Base-by-base conservation (phyloP, 352 stramenopile species). In the Phytophthora colocasiae region DNA sequence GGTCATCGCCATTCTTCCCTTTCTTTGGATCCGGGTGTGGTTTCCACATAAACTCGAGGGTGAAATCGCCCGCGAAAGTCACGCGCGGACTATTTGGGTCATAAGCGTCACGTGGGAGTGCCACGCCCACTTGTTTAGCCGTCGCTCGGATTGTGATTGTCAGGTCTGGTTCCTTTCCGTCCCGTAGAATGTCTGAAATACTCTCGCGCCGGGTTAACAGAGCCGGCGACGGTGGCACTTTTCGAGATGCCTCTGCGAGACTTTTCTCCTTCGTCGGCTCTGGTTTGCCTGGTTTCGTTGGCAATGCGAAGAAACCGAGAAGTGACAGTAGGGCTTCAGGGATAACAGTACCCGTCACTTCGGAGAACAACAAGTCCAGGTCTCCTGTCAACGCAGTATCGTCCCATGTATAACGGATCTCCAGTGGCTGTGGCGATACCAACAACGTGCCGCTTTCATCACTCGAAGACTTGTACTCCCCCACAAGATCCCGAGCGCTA, bases 351-450 rank as follows among this genome's bases (percentile, higher is more conserved):
- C 84, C 81, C 10, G 74, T 81, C 10, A 91, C 69, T 38, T 83
- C 58, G 3, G 79, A 81, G 19, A 86, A 71, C 6, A 61, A 26
- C 17, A 93, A 56, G 55, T 91, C 70, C 4, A 95, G 46, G 19
- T 82, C 74, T n/a, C 80, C 80, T 4, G 62, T 73, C 32, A 77
- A 49, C 4, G 56, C 65, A 4, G 46, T 41, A 19, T 87, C 69
- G 54, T 91, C 69, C 87, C 87, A 95, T 8, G 77, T 75, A 50
- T 95, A 95, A 10, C 49, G 53, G 22, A 85, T 75, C 34, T 81
- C 65, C 8, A 82, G 63, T 11, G 82, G 66, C 22, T 78, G 41
- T 9, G 78, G 63, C 4, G 78, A 89, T 1, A 76, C 47, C 41
- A 91, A 46, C 17, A 93, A 24, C 6, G 64, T 73, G 8, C 76